Base-by-base conservation (phyloP, 2,329 filamentous ascomycete species). In the Fusarium torulosum region DNA sequence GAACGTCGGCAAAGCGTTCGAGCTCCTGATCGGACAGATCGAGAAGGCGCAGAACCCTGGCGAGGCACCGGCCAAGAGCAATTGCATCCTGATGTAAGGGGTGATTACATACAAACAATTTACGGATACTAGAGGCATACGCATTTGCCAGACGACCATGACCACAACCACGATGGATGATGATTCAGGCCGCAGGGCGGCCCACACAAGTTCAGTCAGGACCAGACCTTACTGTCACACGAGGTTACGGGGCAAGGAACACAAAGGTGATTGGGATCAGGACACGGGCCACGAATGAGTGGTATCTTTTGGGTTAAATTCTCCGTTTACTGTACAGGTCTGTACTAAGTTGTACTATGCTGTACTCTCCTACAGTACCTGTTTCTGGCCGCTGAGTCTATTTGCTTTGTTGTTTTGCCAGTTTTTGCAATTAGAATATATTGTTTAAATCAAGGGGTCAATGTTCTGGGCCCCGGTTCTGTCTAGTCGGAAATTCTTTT, bases 11-110 rank as follows among this genome's bases (percentile, higher is more conserved):
- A 94, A 93, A 79, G 93, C 93, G 3, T 99, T 99, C 76, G 95
- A 98, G 80, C 85, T 96, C 67, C 90, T 99, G 83, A 94, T 99
- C 74, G 92, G 87, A 47, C 92, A 98, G 83, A 94, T 99, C 67
- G 96, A 99, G 81, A 97, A 96, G 81, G 90, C 91, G 25, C 92
- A 97, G 80, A 97, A 96, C 76, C 94, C 95, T 2, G 90, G 90
- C 74, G 93, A 97, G 80, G 90, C 93, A 9, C 84, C 93, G 25
- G 90, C 89, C 56, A 91, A 90, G 57, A 88, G 88, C 74, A 97
- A 96, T 81, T 98, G 96, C 79, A 74, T 79, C 56, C 78, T 97
- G 72, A 98, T 99, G 96, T 99, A 69, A 62, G n/a, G 49, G 49
- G 41, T 14, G 43, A 43, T 52, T 53, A 54, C 35, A 47, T 21